Evolutionary conservation across 805 yeast species (phyloP).

Genomic region (Lipomyces kockii): DNA sequence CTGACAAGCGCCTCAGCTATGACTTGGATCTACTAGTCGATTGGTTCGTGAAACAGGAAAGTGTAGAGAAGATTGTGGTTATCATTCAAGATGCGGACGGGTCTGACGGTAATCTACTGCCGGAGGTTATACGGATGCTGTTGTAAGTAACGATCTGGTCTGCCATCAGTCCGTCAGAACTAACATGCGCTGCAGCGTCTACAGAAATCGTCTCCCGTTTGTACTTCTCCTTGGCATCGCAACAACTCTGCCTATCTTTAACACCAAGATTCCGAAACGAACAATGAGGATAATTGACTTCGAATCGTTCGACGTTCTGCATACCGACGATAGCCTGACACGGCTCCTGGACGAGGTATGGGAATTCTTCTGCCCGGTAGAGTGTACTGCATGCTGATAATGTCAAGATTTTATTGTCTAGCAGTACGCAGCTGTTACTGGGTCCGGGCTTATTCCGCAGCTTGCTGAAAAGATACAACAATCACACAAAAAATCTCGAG

Average conservation of each 20-base stretch:
- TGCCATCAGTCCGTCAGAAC: neutral
- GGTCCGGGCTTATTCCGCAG: conserved; percentile 24
- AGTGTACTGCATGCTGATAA: neutral
- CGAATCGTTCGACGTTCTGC: conserved; percentile 40
- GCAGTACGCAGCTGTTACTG: conserved; percentile 15
- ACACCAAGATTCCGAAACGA: conserved; percentile 44
- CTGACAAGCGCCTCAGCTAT: conserved; percentile 46
- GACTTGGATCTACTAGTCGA: conserved; percentile 47
- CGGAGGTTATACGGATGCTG: conserved; percentile 43
- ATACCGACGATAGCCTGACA: conserved; percentile 23
- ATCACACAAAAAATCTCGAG: conserved; percentile 23
- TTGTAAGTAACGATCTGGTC: conserved; percentile 27
- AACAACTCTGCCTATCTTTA: conserved; percentile 46
- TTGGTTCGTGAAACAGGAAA: conserved; percentile 40
- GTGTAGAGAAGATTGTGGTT: conserved; percentile 38
- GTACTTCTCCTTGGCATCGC: conserved; percentile 46
- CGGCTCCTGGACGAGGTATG: conserved; percentile 24
- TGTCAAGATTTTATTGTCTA: conserved; percentile 14
- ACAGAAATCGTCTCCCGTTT: conserved; percentile 43
- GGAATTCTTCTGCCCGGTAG: neutral
- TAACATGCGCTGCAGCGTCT: conserved; percentile 32
- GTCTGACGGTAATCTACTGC: conserved; percentile 43
- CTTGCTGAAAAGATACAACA: conserved; percentile 16
- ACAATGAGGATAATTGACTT: conserved; percentile 40
- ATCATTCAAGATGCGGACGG: conserved; percentile 49